Evolutionary conservation across 805 yeast species (phyloP), one percentile per base, ranked within the genome.

Genomic region (Lipomyces yamadae): DNA sequence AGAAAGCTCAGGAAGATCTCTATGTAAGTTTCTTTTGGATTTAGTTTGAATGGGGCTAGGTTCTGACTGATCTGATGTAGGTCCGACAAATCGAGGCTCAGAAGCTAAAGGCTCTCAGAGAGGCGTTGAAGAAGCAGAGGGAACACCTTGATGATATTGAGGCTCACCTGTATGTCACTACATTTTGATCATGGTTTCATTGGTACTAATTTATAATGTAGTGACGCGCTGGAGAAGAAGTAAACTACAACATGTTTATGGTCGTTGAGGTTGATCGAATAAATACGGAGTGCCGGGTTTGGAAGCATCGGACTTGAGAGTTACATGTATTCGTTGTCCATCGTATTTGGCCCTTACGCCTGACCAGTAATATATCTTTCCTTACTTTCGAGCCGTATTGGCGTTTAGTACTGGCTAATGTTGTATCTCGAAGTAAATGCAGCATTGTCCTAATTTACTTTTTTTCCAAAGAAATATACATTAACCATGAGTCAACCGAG

Each of bases 71-170:
- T 24, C 24, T 24, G 8, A 52, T 32, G 24, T 45, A 68, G 70
- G 67, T 92, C 80, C 91, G 86, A 81, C 88, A 91, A 81, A 97
- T 90, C 77, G 97, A 94, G 83, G 89, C 88, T 77, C 97, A 92
- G 79, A 92, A 89, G 83, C 83, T 92, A 78, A 87, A 85, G 76
- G 84, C 85, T 60, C 85, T 92, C 78, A 89, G 83, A 78, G 92
- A 89, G 78, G 85, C 89, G 76, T 83, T 92, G 78, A 86, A 88
- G 79, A 83, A 89, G 81, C 95, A 88, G 78, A 64, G 72, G 45
- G 73, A 70, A 61, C 75, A 72, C 53, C 69, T 73, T 52, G 70
- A 66, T 58, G 60, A 65, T 55, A 63, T 73, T 55, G 72, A 69
- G 68, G 30, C 63, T 48, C 72, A 73, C 52, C 69, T 73, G 72